phyloP scores from a whole-genome alignment of 2,329 filamentous ascomycete species.

The Aspergillus fischeri region DNA sequence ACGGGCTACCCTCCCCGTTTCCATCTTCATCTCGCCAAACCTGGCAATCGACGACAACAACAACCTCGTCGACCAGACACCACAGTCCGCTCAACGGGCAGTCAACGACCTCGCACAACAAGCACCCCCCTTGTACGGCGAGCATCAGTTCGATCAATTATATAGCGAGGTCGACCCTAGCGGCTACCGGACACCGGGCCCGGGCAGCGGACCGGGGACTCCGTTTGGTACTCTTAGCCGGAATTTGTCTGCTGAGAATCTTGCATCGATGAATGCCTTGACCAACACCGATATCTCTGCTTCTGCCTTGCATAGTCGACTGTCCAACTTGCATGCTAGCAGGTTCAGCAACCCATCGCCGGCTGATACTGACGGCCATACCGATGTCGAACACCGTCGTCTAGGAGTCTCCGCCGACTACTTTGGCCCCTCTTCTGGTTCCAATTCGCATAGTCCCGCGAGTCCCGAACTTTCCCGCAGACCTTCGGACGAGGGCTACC shows the following conservation, averaged over 20 bases:
- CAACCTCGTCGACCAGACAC: slow-evolving; percentile 64
- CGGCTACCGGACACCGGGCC: slow-evolving; percentile 74
- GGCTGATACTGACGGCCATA: slow-evolving; percentile 18
- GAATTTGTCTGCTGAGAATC: slow-evolving; percentile 75
- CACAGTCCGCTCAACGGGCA: slow-evolving; percentile 45
- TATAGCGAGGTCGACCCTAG: slow-evolving; percentile 81
- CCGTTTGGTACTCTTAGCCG: slow-evolving; percentile 68
- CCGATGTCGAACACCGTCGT: slow-evolving; percentile 19
- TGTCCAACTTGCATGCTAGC: slow-evolving; percentile 49
- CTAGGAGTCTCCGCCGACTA: slow-evolving; percentile 29
- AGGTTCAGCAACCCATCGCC: slow-evolving; percentile 19
- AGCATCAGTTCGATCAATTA: slow-evolving; percentile 83
- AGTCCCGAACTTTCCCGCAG: slow-evolving; percentile 42
- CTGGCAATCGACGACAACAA: slow-evolving; percentile 85
- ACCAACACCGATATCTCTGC: slow-evolving; percentile 55
- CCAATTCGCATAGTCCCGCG: slow-evolving; percentile 30
- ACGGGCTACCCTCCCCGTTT: slow-evolving; percentile 82
- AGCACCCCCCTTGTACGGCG: slow-evolving; percentile 88
- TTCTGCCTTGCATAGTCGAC: slow-evolving; percentile 66
- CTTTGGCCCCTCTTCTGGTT: slow-evolving; percentile 27
- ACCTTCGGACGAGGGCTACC: slow-evolving; percentile 46
- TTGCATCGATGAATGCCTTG: slow-evolving; percentile 56
- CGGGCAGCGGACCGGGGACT: slow-evolving; percentile 67
- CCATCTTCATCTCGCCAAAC: slow-evolving; percentile 93
- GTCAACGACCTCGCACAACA: slow-evolving; percentile 57